phyloP scores from a whole-genome alignment of 352 stramenopile species.

The Salisapilia sapeloensis region DNA sequence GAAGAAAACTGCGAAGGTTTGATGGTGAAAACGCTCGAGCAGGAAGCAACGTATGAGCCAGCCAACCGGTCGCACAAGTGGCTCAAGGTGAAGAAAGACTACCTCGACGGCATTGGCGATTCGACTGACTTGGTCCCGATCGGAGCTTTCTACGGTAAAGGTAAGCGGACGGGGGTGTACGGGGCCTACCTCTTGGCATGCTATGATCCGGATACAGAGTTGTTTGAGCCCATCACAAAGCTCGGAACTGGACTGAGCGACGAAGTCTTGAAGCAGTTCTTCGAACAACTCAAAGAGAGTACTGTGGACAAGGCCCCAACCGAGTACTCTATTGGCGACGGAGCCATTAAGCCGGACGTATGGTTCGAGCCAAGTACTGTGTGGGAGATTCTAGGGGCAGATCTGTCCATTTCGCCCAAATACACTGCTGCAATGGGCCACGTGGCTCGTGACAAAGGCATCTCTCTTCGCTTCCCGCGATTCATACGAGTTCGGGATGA shows the following conservation, averaged over 20 bases:
- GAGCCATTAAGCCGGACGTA: conserved; percentile 81
- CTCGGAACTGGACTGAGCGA: conserved; percentile 98
- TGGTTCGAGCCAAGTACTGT: conserved; percentile 95
- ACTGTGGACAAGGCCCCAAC: conserved; percentile 68
- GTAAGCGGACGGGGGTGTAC: conserved; percentile 94
- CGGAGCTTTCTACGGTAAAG: conserved; percentile 92
- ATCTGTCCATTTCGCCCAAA: conserved; percentile 96
- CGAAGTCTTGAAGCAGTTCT: conserved; percentile 89
- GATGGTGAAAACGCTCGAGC: conserved; percentile 99
- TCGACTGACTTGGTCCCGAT: conserved; percentile 97
- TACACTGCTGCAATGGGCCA: conserved; percentile 93
- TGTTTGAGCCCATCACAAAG: conserved; percentile 98
- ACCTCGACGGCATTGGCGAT: conserved; percentile 95
- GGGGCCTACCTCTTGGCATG: conserved; percentile 97
- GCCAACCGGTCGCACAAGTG: conserved; percentile 97
- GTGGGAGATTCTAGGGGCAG: conserved; percentile 97
- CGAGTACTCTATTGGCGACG: conserved; percentile 87
- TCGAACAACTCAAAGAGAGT: conserved; percentile 68
- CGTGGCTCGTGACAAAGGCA: conserved; percentile 85
- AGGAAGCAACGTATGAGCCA: conserved; percentile 95
- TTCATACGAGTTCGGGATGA: conserved; percentile 96
- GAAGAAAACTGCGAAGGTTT: conserved; percentile 92
- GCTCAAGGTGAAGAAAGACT: conserved; percentile 99
- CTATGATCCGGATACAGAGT: conserved; percentile 94
- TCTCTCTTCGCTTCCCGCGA: conserved; percentile 97